Evolutionary conservation across 352 stramenopile genomes (phyloP), one percentile per base, ranked within the genome.

Genomic region (Globisporangium megalacanthum): DNA sequence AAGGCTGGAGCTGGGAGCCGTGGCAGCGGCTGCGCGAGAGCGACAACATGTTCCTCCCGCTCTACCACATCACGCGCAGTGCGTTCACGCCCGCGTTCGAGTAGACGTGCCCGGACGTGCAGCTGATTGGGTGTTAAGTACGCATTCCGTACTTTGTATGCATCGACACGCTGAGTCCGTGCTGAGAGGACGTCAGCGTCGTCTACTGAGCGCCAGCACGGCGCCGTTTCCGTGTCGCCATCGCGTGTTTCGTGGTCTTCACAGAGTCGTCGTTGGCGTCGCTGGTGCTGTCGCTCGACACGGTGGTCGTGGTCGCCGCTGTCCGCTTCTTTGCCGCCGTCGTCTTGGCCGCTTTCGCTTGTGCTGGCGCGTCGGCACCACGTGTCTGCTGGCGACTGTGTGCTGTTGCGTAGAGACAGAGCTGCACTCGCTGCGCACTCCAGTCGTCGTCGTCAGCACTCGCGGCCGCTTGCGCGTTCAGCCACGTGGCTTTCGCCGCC

Each of bases 41-140:
- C n/a, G 75, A 86, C 36, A 80, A 90, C 64, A 75, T 93, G 58
- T 93, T 93, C 56, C 68, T 86, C 54, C 81, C 83, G 42, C 62
- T 94, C 49, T 66, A 72, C 17, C 81, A 94, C 58, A 68, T 89
- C 52, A 84, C 75, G 33, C 73, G 65, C 65, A 88, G 79, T 56
- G 48, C 63, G 39, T 89, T 92, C 64, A 68, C 58, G 22, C 80
- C 79, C 0, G 17, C 39, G 9, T 64, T 61, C n/a, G 45, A 42
- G 20, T 54, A 25, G 35, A 39, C 2, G 25, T 29, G 25, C 25
- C 25, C 25, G 25, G 25, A 29, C 25, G 25, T 29, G 25, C 25
- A 29, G 25, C 1, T 29, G 25, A 29, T 29, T 29, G 25, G 1
- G 25, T 29, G 25, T 29, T 29, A 29, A 29, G 35, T 13, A 13